Conservation (phyloP, 176 grass and related monocot species). For the Zizania latifolia region DNA sequence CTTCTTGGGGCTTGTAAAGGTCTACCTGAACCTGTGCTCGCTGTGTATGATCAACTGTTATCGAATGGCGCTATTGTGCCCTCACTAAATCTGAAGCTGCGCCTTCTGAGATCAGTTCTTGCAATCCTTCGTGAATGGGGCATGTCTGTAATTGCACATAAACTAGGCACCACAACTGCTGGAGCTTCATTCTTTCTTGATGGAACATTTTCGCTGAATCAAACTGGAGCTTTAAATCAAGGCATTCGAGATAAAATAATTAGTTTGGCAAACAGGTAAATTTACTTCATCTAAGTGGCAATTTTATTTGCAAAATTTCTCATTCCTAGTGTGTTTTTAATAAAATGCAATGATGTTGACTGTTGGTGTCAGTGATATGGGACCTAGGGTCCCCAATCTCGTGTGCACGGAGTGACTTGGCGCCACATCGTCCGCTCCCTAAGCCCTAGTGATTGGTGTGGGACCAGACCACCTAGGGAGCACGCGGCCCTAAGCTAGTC, state of each 20-base stretch:
- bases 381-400: too few species aligned
- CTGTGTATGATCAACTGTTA: constrained; percentile 80
- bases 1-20: constrained; percentile 74
- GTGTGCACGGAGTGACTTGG: too few species aligned
- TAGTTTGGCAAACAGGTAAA: constrained; percentile 79
- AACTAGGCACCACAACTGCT: constrained; percentile 48
- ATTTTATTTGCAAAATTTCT: background rate
- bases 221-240: constrained; percentile 48
- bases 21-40: constrained; percentile 68
- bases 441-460: too few species aligned
- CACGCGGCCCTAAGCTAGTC: too few species aligned
- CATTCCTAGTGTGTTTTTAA: background rate
- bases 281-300: background rate
- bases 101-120: constrained; percentile 82
- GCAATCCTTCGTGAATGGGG: constrained; percentile 76
- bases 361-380: too few species aligned
- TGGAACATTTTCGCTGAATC: constrained; percentile 60
- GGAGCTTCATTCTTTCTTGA: constrained; percentile 59
- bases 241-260: constrained; percentile 75
- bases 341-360: background rate
- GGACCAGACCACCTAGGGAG: too few species aligned
- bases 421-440: too few species aligned
- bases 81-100: constrained; percentile 73
- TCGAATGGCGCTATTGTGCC: constrained; percentile 74
- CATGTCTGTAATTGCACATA: constrained; percentile 59